A percentile compares a stretch with the other conserved stretches of the same genome.
phyloP scores from a whole-genome alignment of 2,329 filamentous ascomycete genomes.

The Hypoxylon sp. region DNA sequence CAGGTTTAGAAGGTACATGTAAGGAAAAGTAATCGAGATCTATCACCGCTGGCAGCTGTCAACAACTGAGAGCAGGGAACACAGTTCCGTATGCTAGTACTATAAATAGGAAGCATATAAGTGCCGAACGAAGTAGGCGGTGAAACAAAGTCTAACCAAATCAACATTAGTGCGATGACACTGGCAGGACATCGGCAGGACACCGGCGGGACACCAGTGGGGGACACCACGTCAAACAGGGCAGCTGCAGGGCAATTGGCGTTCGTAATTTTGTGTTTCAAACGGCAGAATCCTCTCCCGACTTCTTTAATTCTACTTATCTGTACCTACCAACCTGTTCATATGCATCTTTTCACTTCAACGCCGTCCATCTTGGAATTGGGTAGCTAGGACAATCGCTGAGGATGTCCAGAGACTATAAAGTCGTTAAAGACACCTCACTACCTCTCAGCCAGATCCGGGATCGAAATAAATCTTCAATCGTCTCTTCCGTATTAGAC shows the following conservation, averaged over 20 bases:
- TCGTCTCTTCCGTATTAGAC: constrained; percentile 49
- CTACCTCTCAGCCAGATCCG: constrained; percentile 51
- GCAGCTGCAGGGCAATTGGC: too few species aligned
- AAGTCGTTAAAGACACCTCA: constrained; percentile 52
- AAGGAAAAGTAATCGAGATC: neutral
- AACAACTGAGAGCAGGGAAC: neutral
- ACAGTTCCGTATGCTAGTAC: neutral
- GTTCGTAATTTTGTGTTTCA: constrained; percentile 9
- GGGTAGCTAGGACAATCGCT: constrained; percentile 24
- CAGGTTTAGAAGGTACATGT: too few species aligned
- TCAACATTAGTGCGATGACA: constrained; percentile 6
- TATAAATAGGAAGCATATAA: constrained; percentile 23
- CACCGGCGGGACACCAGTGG: too few species aligned
- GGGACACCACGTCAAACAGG: constrained; percentile 9
- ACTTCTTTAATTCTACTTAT: constrained; percentile 9
- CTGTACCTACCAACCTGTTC: neutral
- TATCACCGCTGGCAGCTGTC: neutral
- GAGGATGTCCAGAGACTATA: constrained; percentile 50
- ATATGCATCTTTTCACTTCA: constrained; percentile 13
- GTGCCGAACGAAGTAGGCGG: constrained; percentile 23
- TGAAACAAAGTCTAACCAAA: constrained; percentile 11
- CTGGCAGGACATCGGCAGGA: neutral
- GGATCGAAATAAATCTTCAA: constrained; percentile 40
- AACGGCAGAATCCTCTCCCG: constrained; percentile 23
- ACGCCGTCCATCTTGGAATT: constrained; percentile 23